Evolutionary conservation across 1,284 basidiomycete species (phyloP).

Genomic region (Meripilus lineatus): DNA sequence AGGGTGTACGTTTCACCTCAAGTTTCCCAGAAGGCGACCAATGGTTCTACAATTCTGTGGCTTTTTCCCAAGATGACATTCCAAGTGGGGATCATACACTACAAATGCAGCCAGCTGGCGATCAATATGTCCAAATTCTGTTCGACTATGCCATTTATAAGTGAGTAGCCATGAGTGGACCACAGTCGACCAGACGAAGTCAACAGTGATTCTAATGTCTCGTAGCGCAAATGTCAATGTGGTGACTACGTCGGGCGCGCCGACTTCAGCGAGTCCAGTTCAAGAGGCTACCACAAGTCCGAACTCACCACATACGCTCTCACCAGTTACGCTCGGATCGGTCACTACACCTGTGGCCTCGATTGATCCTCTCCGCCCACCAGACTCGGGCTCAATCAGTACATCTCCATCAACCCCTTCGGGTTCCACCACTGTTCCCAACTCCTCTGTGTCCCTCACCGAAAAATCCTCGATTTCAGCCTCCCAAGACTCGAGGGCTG

Average conservation of each 20-base stretch:
- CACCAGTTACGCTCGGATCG: no score
- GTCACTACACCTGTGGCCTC: no score
- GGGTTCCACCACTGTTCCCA: no score
- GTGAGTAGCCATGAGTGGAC: not conserved
- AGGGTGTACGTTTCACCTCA: not conserved
- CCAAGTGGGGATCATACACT: conserved; percentile 5
- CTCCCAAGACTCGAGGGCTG: no score
- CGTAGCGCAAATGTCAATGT: no score
- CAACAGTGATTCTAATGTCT: not conserved
- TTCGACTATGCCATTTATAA: conserved; percentile 9
- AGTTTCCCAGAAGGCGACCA: not conserved
- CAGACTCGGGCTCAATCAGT: no score
- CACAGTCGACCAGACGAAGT: not conserved
- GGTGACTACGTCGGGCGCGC: no score
- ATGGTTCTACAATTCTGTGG: not conserved
- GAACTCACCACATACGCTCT: not conserved
- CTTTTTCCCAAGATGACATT: conserved; percentile 1
- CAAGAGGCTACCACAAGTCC: not conserved
- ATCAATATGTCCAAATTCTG: conserved; percentile 1
- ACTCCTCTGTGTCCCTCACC: no score
- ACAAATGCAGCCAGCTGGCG: not conserved
- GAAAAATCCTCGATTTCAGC: no score
- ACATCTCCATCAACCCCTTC: no score
- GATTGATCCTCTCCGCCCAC: no score
- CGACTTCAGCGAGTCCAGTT: no score